Percentiles rank a stretch among this genome's conserved stretches.
Conservation (phyloP, 352 stramenopile species). For the Phytophthora uliginosa region DNA sequence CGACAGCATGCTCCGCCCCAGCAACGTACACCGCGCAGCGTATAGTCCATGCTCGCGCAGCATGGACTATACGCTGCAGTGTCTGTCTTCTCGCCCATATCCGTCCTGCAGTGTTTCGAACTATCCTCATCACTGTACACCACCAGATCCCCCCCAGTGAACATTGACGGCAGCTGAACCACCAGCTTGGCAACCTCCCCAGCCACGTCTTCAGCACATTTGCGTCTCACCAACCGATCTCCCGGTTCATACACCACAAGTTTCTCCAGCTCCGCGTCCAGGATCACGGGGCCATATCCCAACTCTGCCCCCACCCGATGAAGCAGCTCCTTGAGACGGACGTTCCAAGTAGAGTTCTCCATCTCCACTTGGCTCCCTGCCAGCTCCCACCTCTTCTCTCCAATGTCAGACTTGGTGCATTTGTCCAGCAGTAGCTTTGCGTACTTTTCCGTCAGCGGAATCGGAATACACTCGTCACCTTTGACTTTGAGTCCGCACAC, state of each 20-base stretch:
- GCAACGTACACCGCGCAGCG: slow-evolving; percentile 14
- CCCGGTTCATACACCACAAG: slow-evolving; percentile 5
- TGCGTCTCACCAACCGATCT: not conserved
- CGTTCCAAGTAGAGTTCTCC: not conserved
- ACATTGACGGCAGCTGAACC: slow-evolving; percentile 18
- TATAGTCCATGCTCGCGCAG: no score
- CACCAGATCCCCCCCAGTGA: slow-evolving; percentile 9
- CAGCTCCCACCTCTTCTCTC: not conserved
- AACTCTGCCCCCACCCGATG: not conserved
- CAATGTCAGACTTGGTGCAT: not conserved
- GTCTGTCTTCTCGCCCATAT: slow-evolving; percentile 1
- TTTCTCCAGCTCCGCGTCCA: not conserved
- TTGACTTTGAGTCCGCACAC: not conserved
- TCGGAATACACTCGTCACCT: not conserved
- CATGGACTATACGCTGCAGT: not conserved
- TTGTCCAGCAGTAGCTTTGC: not conserved
- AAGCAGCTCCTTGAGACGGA: not conserved
- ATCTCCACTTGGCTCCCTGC: not conserved
- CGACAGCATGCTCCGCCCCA: slow-evolving; percentile 9
- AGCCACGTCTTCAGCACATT: not conserved
- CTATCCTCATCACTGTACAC: slow-evolving; percentile 13
- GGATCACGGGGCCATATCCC: not conserved
- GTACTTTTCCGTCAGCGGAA: not conserved
- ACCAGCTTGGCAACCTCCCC: slow-evolving; percentile 4
- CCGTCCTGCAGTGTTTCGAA: slow-evolving; percentile 1